Conservation (phyloP, 1,139 yeast species). For the Eremothecium coryli region DNA sequence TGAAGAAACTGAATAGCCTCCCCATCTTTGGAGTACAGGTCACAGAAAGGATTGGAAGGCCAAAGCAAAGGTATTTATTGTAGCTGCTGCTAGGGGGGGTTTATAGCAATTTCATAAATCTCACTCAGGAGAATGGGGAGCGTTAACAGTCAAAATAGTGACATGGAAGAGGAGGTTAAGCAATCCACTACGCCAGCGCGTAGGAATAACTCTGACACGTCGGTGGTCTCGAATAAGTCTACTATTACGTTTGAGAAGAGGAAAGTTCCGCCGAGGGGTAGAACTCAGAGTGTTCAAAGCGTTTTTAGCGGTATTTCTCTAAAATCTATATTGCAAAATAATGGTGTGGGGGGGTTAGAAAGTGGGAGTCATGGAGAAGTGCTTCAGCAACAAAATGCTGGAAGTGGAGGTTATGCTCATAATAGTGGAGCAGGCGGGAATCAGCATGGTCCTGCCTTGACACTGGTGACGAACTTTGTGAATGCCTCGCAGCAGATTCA, state of each 20-base stretch:
- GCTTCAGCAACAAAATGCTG: constrained; percentile 7
- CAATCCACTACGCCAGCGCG: constrained; percentile 10
- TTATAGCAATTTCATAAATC: too few species aligned
- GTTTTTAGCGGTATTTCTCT: constrained; percentile 55
- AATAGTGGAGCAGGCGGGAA: constrained; percentile 1
- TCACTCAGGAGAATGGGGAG: constrained; percentile 15
- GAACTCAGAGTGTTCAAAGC: constrained; percentile 56
- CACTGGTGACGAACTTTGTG: constrained; percentile 9
- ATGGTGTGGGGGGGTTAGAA: constrained; percentile 3
- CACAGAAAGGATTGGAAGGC: too few species aligned
- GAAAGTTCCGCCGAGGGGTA: constrained; percentile 41
- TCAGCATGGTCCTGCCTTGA: constrained; percentile 4
- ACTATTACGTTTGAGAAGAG: constrained; percentile 41
- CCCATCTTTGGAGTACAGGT: too few species aligned
- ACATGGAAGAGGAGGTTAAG: constrained; percentile 15
- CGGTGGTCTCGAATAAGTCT: constrained; percentile 16
- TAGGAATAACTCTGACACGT: constrained; percentile 12
- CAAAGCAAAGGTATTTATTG: too few species aligned
- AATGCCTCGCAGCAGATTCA: constrained; percentile 26
- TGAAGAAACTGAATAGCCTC: too few species aligned
- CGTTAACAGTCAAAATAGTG: constrained; percentile 21
- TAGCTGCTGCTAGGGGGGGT: too few species aligned
- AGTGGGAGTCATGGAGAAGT: constrained; percentile 10
- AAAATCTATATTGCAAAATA: constrained; percentile 31
- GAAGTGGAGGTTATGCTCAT: constrained; percentile 6